Conservation (phyloP, 495 filamentous ascomycete genomes). For the Neurospora intermedia region DNA sequence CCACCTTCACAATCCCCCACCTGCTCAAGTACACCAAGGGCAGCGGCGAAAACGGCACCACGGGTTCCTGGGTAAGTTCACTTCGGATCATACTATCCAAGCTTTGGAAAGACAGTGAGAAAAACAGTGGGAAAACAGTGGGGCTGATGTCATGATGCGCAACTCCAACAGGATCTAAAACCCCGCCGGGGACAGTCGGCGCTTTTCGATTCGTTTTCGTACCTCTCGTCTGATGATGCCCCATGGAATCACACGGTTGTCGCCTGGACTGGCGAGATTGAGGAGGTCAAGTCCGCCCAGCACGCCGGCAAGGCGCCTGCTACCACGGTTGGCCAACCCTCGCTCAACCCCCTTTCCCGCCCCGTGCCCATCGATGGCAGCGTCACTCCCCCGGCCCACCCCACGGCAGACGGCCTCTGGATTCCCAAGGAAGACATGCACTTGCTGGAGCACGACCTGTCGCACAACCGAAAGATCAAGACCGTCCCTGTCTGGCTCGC, state of each 20-base stretch:
- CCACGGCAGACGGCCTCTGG: constrained; percentile 50
- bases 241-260: constrained; percentile 81
- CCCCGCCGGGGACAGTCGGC: constrained; percentile 76
- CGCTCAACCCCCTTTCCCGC: constrained; percentile 51
- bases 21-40: constrained; percentile 53
- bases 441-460: constrained; percentile 57
- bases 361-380: constrained; percentile 59
- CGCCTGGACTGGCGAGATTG: constrained; percentile 88
- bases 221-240: constrained; percentile 63
- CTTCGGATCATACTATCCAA: background rate
- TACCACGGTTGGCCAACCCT: constrained; percentile 28
- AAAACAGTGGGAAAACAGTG: constrained; percentile 8
- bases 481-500: constrained; percentile 78
- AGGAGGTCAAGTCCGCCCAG: constrained; percentile 35
- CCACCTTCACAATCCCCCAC: constrained; percentile 76
- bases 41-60: constrained; percentile 28
- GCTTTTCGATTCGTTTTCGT: constrained; percentile 76
- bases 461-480: constrained; percentile 49
- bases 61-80: background rate
- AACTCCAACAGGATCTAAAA: constrained; percentile 48
- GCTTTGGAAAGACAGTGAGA: background rate
- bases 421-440: constrained; percentile 55
- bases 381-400: constrained; percentile 39
- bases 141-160: constrained; percentile 19
- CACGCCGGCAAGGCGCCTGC: constrained; percentile 32